These are phyloP conservation scores for Candida alai DNA, from an alignment of 805 yeast genomes.

Conservation along the genomic window DNA sequence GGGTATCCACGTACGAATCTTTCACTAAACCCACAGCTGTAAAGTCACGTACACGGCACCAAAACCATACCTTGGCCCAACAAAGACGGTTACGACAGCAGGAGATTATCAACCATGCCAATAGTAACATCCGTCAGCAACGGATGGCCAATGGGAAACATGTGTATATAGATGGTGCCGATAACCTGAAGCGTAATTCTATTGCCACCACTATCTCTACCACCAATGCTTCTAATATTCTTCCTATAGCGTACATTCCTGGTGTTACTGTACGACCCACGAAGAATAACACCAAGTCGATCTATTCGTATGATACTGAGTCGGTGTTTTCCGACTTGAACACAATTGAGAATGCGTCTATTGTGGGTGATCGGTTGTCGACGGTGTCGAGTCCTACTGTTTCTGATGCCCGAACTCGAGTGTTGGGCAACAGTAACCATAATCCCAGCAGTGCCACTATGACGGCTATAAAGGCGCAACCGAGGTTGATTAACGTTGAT, in stretches of 20 bases:
- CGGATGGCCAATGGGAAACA: constrained; percentile 5
- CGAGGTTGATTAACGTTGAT: constrained; percentile 59
- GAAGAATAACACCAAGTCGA: constrained; percentile 39
- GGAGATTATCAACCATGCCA: constrained; percentile 11
- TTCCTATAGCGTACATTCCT: constrained; percentile 91
- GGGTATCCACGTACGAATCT: constrained; percentile 40
- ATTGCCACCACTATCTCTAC: constrained; percentile 60
- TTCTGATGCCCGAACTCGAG: constrained; percentile 11
- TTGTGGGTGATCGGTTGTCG: constrained; percentile 43
- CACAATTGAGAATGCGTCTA: constrained; percentile 45
- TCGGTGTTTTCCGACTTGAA: constrained; percentile 42
- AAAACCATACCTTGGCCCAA: constrained; percentile 14
- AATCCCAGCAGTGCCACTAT: constrained; percentile 39
- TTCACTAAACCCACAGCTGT: constrained; percentile 34
- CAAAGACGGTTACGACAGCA: constrained; percentile 15
- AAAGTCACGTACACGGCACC: constrained; percentile 14
- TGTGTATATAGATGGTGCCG: constrained; percentile 4
- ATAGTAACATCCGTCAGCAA: constrained; percentile 9
- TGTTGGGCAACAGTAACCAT: constrained; percentile 5
- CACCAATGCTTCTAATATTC: constrained; percentile 79
- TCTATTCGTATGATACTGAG: constrained; percentile 41
- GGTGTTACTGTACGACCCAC: constrained; percentile 74
- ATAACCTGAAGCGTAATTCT: constrained; percentile 31
- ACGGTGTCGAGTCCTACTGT: too few species aligned
- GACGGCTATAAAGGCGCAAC: constrained; percentile 75